Evolutionary conservation across 139 green algal species (phyloP).

Genomic region (Astrephomene gubernaculifera): DNA sequence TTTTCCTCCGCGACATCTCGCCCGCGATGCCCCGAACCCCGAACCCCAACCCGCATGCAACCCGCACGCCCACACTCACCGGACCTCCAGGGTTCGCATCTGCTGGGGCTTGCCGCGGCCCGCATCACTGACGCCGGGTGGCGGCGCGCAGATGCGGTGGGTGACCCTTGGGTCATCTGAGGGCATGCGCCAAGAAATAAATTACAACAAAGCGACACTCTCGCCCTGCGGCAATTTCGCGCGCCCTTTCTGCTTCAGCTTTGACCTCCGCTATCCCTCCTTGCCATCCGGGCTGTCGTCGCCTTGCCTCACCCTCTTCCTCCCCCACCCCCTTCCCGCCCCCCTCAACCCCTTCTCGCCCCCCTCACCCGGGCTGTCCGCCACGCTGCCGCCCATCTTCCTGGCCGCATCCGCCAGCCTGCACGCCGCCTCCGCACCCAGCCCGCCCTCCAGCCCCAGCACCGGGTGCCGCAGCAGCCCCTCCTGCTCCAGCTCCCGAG

Average conservation of each 20-base stretch:
- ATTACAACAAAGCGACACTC: no score
- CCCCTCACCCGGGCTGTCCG: slow-evolving; percentile 39
- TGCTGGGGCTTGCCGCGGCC: slow-evolving; percentile 79
- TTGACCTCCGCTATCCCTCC: no score
- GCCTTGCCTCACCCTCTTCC: background rate
- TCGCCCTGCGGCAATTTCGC: no score
- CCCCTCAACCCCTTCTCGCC: background rate
- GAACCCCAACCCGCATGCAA: background rate
- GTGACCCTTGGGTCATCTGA: slow-evolving; percentile 70
- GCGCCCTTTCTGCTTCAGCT: no score
- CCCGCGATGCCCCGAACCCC: no score
- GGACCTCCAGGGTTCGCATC: slow-evolving; percentile 72
- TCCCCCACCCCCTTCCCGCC: background rate
- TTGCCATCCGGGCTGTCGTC: no score
- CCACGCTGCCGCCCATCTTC: slow-evolving; percentile 55
- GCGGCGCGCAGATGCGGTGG: slow-evolving; percentile 80
- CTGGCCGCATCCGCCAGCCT: slow-evolving; percentile 56
- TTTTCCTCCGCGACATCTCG: no score
- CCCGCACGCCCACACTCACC: slow-evolving; percentile 32
- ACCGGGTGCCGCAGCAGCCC: slow-evolving; percentile 60
- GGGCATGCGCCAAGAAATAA: no score
- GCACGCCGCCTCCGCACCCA: slow-evolving; percentile 20
- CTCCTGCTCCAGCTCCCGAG: slow-evolving; percentile 66
- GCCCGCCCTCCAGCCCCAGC: slow-evolving; percentile 67
- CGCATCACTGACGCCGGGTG: slow-evolving; percentile 72